Conservation (phyloP, 495 filamentous ascomycete genomes). For the Penicillium cataractarum region DNA sequence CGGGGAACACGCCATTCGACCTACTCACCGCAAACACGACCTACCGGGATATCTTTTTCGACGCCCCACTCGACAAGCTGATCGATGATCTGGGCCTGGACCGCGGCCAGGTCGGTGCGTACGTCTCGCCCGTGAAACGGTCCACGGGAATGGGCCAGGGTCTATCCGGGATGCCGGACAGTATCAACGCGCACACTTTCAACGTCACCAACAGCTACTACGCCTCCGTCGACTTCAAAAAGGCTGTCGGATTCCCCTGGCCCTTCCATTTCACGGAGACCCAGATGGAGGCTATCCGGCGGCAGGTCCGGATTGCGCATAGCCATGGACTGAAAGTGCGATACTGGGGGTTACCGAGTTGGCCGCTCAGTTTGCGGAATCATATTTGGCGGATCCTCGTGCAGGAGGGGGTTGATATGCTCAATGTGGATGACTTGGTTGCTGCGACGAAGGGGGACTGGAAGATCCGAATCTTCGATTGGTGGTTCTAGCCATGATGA, state of each 20-base stretch:
- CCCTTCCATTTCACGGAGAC: slow-evolving; percentile 41
- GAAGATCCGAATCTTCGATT: slow-evolving; percentile 43
- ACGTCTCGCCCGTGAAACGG: not conserved
- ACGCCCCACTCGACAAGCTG: slow-evolving; percentile 56
- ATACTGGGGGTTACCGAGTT: slow-evolving; percentile 79
- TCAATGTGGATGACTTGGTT: slow-evolving; percentile 80
- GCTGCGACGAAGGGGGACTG: slow-evolving; percentile 53
- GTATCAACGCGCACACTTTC: slow-evolving; percentile 45
- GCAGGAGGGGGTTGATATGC: slow-evolving; percentile 70
- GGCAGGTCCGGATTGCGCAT: slow-evolving; percentile 71
- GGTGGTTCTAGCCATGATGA: slow-evolving; percentile 35
- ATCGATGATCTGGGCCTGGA: slow-evolving; percentile 24
- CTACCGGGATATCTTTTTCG: slow-evolving; percentile 65
- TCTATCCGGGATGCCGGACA: slow-evolving; percentile 39
- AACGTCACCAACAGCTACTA: slow-evolving; percentile 52
- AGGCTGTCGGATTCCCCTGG: slow-evolving; percentile 47
- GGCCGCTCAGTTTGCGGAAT: slow-evolving; percentile 75
- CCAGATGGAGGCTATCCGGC: slow-evolving; percentile 64
- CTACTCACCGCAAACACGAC: slow-evolving; percentile 49
- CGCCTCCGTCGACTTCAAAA: slow-evolving; percentile 49
- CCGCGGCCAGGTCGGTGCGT: not conserved
- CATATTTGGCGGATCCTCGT: slow-evolving; percentile 74
- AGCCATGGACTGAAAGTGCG: slow-evolving; percentile 68
- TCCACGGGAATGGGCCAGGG: slow-evolving; percentile 36
- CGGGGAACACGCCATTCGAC: slow-evolving; percentile 78